phyloP scores from a whole-genome alignment of 2,329 filamentous ascomycete genomes.

The Penicillium capsulatum region DNA sequence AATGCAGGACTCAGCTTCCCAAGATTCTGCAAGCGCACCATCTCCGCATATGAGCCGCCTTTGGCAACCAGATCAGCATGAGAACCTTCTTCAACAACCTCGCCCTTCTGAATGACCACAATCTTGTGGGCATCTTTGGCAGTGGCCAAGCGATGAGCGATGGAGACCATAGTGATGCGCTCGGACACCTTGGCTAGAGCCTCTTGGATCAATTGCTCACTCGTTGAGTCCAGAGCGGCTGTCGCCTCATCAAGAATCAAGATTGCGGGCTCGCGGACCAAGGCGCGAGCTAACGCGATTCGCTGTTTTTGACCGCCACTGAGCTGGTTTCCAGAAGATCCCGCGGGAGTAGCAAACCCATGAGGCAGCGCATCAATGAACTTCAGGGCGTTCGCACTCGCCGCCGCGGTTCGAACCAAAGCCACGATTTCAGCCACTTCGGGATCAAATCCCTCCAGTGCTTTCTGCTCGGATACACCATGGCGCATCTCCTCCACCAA shows the following conservation, averaged over 20 bases:
- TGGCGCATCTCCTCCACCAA: slow-evolving; percentile 23
- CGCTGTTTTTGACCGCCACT: slow-evolving; percentile 79
- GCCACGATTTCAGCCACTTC: slow-evolving; percentile 21
- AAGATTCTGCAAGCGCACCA: slow-evolving; percentile 47
- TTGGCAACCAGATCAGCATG: slow-evolving; percentile 30
- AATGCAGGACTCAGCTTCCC: slow-evolving; percentile 20
- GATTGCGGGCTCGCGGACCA: slow-evolving; percentile 79
- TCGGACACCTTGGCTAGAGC: slow-evolving; percentile 29
- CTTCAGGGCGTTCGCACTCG: slow-evolving; percentile 8
- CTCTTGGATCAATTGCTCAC: slow-evolving; percentile 34
- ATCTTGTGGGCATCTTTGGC: slow-evolving; percentile 38
- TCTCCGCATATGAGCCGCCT: slow-evolving; percentile 46
- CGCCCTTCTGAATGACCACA: slow-evolving; percentile 33
- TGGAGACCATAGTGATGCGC: slow-evolving; percentile 33
- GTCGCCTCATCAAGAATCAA: slow-evolving; percentile 48
- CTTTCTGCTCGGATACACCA: slow-evolving; percentile 24
- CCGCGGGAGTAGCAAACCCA: slow-evolving; percentile 10
- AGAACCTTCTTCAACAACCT: slow-evolving; percentile 33
- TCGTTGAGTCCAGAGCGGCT: slow-evolving; percentile 38
- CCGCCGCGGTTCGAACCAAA: slow-evolving; percentile 9
- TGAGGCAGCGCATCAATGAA: slow-evolving; percentile 14
- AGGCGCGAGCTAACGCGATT: slow-evolving; percentile 79
- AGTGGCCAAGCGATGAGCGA: slow-evolving; percentile 37
- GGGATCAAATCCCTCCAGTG: slow-evolving; percentile 19
- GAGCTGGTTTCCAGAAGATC: slow-evolving; percentile 25